Evolutionary conservation across 1,284 basidiomycete genomes (phyloP).

Genomic region (Rhodotorula mucilaginosa): DNA sequence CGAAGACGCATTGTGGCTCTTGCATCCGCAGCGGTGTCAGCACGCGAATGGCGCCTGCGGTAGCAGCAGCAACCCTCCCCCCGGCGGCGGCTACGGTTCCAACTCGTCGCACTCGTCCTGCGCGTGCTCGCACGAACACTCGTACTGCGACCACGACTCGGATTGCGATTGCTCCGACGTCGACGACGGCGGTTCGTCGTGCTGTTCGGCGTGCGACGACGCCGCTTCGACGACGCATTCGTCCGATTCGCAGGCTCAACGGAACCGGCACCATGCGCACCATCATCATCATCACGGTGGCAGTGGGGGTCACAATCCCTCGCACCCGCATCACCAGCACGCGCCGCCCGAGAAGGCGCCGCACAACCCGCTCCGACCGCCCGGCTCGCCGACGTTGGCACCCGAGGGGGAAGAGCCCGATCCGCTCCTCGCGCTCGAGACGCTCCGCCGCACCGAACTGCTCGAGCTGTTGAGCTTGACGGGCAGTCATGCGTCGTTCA

Average conservation of each 20-base stretch:
- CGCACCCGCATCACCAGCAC: constrained; percentile 7
- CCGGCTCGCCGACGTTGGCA: constrained; percentile 32
- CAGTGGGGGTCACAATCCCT: not conserved
- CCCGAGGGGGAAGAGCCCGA: constrained; percentile 37
- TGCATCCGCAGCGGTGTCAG: constrained; percentile 20
- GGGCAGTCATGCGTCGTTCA: constrained; percentile 38
- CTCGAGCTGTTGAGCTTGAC: constrained; percentile 39
- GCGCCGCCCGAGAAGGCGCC: constrained; percentile 18
- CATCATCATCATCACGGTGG: constrained; percentile 1
- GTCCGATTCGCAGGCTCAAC: constrained; percentile 1
- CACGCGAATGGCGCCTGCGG: constrained; percentile 7
- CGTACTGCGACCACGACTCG: constrained; percentile 14
- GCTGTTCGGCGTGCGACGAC: constrained; percentile 7
- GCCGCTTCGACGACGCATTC: constrained; percentile 3
- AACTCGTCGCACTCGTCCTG: not conserved
- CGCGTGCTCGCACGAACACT: constrained; percentile 13
- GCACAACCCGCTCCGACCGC: constrained; percentile 36
- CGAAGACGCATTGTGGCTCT: constrained; percentile 39
- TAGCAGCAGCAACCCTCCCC: not conserved
- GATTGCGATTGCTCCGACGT: constrained; percentile 2
- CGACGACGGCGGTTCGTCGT: constrained; percentile 4
- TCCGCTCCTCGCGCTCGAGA: constrained; percentile 34
- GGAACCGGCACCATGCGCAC: constrained; percentile 3
- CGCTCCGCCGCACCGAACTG: constrained; percentile 27
- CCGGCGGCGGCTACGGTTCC: constrained; percentile 13